Evolutionary conservation across 1,284 basidiomycete genomes (phyloP).

Genomic region (Tremellales sp.): DNA sequence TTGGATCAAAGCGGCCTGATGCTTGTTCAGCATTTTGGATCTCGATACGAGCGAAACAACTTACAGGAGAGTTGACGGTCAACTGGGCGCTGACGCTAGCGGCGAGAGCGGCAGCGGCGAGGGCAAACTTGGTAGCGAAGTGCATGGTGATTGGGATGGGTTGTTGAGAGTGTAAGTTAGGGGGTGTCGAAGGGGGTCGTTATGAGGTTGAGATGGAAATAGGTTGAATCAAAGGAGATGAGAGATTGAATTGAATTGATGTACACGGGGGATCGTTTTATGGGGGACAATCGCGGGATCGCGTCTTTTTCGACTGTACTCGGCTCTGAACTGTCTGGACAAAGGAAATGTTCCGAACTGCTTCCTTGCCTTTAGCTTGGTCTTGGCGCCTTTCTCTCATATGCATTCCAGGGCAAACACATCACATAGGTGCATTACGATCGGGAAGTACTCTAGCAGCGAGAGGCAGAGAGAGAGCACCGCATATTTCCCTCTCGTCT

Average conservation of each 20-base stretch:
- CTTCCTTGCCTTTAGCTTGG: too few relatives aligned
- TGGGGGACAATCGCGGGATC: not conserved
- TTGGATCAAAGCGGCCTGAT: conserved; percentile 34
- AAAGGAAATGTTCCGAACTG: too few relatives aligned
- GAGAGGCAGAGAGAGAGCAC: too few relatives aligned
- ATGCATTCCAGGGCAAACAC: too few relatives aligned
- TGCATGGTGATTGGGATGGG: conserved; percentile 4
- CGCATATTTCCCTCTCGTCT: too few relatives aligned
- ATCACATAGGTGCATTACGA: too few relatives aligned
- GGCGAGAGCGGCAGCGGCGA: conserved; percentile 49
- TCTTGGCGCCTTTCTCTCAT: too few relatives aligned
- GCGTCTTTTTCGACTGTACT: too few relatives aligned
- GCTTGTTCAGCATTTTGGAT: not conserved
- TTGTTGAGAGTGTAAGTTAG: not conserved
- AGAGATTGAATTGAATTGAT: not conserved
- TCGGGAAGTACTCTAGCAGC: too few relatives aligned
- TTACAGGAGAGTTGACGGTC: conserved; percentile 61
- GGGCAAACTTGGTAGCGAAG: conserved; percentile 28
- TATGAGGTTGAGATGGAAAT: not conserved
- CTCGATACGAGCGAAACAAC: conserved; percentile 6
- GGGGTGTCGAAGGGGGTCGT: not conserved
- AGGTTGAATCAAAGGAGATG: not conserved
- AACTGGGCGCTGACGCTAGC: conserved; percentile 50
- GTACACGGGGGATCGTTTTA: not conserved
- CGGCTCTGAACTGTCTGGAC: too few relatives aligned